Evolutionary conservation across 1,284 basidiomycete genomes (phyloP), one percentile per base, ranked within the genome.

Genomic region (Cryptococcus jaspeensis): DNA sequence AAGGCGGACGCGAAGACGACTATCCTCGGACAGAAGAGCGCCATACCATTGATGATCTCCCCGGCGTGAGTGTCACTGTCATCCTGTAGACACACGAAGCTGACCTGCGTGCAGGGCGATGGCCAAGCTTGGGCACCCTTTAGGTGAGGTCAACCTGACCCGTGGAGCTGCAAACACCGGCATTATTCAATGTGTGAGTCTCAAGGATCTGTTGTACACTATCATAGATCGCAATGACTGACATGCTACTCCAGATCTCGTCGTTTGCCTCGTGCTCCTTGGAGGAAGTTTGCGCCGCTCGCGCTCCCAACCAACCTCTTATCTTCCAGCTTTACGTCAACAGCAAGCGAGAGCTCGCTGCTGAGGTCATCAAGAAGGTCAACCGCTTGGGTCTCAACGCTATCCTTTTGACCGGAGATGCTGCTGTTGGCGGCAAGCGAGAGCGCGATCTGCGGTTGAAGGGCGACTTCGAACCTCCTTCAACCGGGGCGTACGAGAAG

Each of bases 391-490:
- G 86, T 52, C 69, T 75, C 54, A 66, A 77, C 58, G 92, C 90
- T 1, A 89, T 97, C 53, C 90, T 92, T 75, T 78, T 96, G 44
- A 96, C 93, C 0, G 92, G 94, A 3, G 93, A 96, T 78, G 91
- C 92, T 7, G 82, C 90, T 5, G 85, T 90, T 8, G 83, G 89
- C 7, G 89, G 92, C 13, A 92, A 93, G 70, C 83, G 92, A 40
- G 93, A 96, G 76, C 78, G 84, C 45, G 92, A 96, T 66, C 73
- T 81, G 67, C 69, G 81, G 22, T 59, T 71, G 35, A 78, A 75
- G 66, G 76, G 70, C 47, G 70, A 71, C 28, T 74, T 74, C 51
- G 71, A 75, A 53, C 68, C 66, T n/a, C 71, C 76, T 5, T 71
- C 67, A 3, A 70, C 64, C 12, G 73, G 71, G 15, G 72, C 72